Percentiles rank a stretch among this genome's conserved stretches.
phyloP scores from a whole-genome alignment of 2,329 filamentous ascomycete genomes.

The Daldinia sp. region DNA sequence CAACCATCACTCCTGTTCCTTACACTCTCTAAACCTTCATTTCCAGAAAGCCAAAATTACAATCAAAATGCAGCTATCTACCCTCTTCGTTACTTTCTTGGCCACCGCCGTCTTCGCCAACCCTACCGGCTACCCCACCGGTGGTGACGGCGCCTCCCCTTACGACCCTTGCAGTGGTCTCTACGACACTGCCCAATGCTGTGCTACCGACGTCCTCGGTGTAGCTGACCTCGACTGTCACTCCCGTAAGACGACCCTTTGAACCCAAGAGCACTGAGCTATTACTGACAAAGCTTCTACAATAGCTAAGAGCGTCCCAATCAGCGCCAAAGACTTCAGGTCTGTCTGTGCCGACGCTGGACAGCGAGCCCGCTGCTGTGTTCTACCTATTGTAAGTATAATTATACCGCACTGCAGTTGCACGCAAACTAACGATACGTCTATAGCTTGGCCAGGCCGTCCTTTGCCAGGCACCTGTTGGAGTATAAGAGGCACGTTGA shows the following conservation, averaged over 20 bases:
- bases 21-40: constrained; percentile 29
- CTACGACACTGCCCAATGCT: constrained; percentile 61
- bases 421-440: constrained; percentile 6
- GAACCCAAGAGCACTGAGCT: not conserved
- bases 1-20: constrained; percentile 31
- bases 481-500: constrained; percentile 35
- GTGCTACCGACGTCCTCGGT: constrained; percentile 66
- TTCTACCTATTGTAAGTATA: constrained; percentile 54
- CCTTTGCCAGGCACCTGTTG: constrained; percentile 47
- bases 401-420: not conserved
- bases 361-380: constrained; percentile 61
- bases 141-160: constrained; percentile 14
- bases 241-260: constrained; percentile 45
- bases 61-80: constrained; percentile 44
- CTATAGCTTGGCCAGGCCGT: constrained; percentile 44
- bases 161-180: constrained; percentile 54
- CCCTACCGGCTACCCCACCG: constrained; percentile 18
- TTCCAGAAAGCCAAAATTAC: constrained; percentile 21
- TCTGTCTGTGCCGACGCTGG: constrained; percentile 52
- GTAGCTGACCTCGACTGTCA: constrained; percentile 57
- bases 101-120: constrained; percentile 41
- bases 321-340: constrained; percentile 53
- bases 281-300: constrained; percentile 1
- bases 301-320: constrained; percentile 49
- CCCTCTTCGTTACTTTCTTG: constrained; percentile 41